Evolutionary conservation across 139 green algal species (phyloP), one percentile per base, ranked within the genome.

Genomic region (Chlorella sp.): DNA sequence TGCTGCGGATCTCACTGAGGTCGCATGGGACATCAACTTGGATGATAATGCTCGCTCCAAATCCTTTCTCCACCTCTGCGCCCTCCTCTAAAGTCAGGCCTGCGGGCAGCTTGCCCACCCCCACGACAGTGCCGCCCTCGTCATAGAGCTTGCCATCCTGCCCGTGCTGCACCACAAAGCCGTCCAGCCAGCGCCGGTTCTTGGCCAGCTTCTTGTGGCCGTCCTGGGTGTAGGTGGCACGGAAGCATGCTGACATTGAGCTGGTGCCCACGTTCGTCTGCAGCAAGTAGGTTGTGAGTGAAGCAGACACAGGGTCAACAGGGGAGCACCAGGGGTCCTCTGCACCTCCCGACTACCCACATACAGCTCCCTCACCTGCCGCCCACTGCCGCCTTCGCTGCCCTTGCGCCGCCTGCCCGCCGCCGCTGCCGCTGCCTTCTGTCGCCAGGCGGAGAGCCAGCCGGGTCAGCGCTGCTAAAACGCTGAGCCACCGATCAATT

Each of bases 161-260:
- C 28, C 66, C 90, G 18, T 21, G 36, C 16, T 91, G 42, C 14
- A 26, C 81, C 36, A 91, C 30, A 32, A 61, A 91, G 26, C 91
- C 91, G 57, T 93, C 91, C 37, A 91, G 34, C 82, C 83, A 91
- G 22, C 60, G 68, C 30, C 87, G 68, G 68, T 91, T 89, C 68
- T 87, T 81, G 4, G 66, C 22, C 53, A 85, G 68, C 61, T 93
- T 90, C 73, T 93, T 93, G 40, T 91, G 91, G 21, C 75, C 91
- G 39, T 91, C 91, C 1, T 64, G 39, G 9, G 88, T 91, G 83
- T 90, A 93, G 18, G 91, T 93, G 32, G 34, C 89, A 12, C 48
- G 71, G 42, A 73, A 89, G 69, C 42, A 83, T 3, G 71, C 40
- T 1, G 57, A 22, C 73, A 40, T 19, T 37, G 73, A 9, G 73